phyloP scores from a whole-genome alignment of 2,329 filamentous ascomycete species.

The Pseudopithomyces maydicus region DNA sequence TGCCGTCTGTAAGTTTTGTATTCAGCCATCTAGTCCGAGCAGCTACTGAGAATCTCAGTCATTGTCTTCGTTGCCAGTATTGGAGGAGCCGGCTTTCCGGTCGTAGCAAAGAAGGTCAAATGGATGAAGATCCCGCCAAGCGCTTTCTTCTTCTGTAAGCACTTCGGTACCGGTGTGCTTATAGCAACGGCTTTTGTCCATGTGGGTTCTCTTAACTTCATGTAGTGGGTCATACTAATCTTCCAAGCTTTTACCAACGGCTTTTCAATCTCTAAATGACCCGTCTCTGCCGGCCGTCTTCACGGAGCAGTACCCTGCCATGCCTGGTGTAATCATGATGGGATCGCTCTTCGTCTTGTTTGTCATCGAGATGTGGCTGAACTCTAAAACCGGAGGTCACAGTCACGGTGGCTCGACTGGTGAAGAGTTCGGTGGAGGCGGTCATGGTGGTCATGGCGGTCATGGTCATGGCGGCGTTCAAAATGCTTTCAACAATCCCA shows the following conservation, averaged over 20 bases:
- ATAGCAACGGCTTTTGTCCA: conserved; percentile 87
- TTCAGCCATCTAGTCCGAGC: neutral
- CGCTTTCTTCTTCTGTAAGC: conserved; percentile 67
- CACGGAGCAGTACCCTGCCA: conserved; percentile 63
- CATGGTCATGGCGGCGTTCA: conserved; percentile 24
- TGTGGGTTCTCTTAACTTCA: conserved; percentile 29
- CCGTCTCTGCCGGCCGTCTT: conserved; percentile 64
- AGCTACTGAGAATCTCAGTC: conserved; percentile 32
- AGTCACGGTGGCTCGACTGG: conserved; percentile 63
- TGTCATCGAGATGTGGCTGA: conserved; percentile 66
- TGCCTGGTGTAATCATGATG: conserved; percentile 71
- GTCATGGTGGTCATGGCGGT: conserved; percentile 18
- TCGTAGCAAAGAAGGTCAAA: conserved; percentile 56
- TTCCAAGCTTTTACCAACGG: conserved; percentile 60
- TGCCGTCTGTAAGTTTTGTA: conserved; percentile 42
- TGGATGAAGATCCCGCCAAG: conserved; percentile 63
- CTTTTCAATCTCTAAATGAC: conserved; percentile 56
- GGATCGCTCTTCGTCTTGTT: conserved; percentile 65
- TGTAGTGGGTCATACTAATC: conserved; percentile 10
- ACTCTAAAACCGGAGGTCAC: conserved; percentile 63
- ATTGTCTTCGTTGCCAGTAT: conserved; percentile 46
- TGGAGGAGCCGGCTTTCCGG: conserved; percentile 44
- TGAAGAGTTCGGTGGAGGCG: conserved; percentile 33
- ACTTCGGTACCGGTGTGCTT: conserved; percentile 75
- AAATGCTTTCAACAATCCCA: conserved; percentile 36